Percentiles rank a stretch among this genome's conserved stretches.
Conservation (phyloP, 768 basidiomycete genomes). For the Auricularia auricula-judae region DNA sequence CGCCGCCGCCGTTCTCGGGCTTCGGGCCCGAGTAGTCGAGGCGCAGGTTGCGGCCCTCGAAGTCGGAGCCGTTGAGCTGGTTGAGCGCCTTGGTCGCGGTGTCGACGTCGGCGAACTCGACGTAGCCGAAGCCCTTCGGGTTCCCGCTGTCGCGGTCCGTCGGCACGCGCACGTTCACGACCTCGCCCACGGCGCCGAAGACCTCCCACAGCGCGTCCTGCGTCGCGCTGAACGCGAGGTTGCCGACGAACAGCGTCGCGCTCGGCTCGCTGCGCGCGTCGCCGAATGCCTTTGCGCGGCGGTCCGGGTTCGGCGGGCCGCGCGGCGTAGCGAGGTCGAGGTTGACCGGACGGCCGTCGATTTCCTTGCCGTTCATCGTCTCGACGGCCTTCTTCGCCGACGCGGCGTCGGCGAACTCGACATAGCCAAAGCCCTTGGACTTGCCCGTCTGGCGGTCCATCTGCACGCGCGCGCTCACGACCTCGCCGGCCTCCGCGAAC, state of each 20-base stretch:
- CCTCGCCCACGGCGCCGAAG: slow-evolving; percentile 77
- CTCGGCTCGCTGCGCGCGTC: slow-evolving; percentile 61
- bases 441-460: slow-evolving; percentile 54
- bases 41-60: slow-evolving; percentile 72
- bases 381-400: slow-evolving; percentile 72
- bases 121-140: slow-evolving; percentile 94
- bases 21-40: slow-evolving; percentile 82
- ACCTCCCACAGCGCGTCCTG: slow-evolving; percentile 85
- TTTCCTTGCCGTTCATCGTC: slow-evolving; percentile 70
- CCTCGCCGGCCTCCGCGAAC: slow-evolving; percentile 81
- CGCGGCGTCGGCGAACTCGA: slow-evolving; percentile 57
- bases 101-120: slow-evolving; percentile 80
- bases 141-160: slow-evolving; percentile 86
- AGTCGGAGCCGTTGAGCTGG: slow-evolving; percentile 55
- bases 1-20: slow-evolving; percentile 43
- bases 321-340: slow-evolving; percentile 68
- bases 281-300: slow-evolving; percentile 65
- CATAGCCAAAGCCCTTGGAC: slow-evolving; percentile 42
- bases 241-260: slow-evolving; percentile 79
- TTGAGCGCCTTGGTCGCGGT: slow-evolving; percentile 72
- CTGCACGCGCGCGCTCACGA: slow-evolving; percentile 81
- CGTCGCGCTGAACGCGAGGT: slow-evolving; percentile 66
- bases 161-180: slow-evolving; percentile 81
- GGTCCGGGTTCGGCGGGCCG: slow-evolving; percentile 44
- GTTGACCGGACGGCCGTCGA: slow-evolving; percentile 84